Conservation (phyloP, 2,329 filamentous ascomycete genomes). For the Passalora sequoiae region DNA sequence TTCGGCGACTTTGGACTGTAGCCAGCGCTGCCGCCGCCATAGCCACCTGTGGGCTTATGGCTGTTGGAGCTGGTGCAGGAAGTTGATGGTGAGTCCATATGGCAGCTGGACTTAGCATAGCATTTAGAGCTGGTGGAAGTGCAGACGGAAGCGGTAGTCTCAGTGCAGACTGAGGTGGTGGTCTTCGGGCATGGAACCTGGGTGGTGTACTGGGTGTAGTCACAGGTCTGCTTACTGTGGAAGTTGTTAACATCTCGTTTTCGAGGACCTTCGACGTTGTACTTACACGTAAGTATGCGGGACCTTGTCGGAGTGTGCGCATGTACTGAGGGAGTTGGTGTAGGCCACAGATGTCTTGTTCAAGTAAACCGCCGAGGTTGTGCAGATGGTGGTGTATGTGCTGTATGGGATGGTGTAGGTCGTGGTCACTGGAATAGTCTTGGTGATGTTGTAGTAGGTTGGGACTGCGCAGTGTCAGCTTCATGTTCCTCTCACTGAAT, state of each 20-base stretch:
- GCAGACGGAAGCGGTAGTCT: slow-evolving; percentile 13
- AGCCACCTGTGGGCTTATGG: not conserved
- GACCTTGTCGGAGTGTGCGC: slow-evolving; percentile 9
- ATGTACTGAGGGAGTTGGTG: slow-evolving; percentile 7
- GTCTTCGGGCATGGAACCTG: slow-evolving; percentile 12
- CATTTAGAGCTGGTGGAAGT: slow-evolving; percentile 14
- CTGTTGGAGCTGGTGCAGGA: not conserved
- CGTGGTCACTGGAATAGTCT: slow-evolving; percentile 12
- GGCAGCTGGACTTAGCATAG: slow-evolving; percentile 1
- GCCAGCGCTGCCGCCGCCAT: not conserved
- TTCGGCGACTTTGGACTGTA: not conserved
- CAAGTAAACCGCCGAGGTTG: slow-evolving; percentile 13
- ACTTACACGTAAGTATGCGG: slow-evolving; percentile 11
- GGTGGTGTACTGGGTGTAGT: slow-evolving; percentile 10
- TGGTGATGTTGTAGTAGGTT: slow-evolving; percentile 14
- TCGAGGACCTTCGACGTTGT: not conserved
- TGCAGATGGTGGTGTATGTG: slow-evolving; percentile 13
- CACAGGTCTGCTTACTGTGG: slow-evolving; percentile 7
- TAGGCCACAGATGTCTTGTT: slow-evolving; percentile 11
- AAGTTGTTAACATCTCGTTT: not conserved
- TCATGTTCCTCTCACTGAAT: not conserved
- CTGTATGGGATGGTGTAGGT: slow-evolving; percentile 16
- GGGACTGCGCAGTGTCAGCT: slow-evolving; percentile 2
- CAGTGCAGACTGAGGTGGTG: slow-evolving; percentile 6
- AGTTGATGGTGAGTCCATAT: not conserved